Base-by-base conservation (phyloP, 495 filamentous ascomycete species). In the Hyaloscypha finlandica region DNA sequence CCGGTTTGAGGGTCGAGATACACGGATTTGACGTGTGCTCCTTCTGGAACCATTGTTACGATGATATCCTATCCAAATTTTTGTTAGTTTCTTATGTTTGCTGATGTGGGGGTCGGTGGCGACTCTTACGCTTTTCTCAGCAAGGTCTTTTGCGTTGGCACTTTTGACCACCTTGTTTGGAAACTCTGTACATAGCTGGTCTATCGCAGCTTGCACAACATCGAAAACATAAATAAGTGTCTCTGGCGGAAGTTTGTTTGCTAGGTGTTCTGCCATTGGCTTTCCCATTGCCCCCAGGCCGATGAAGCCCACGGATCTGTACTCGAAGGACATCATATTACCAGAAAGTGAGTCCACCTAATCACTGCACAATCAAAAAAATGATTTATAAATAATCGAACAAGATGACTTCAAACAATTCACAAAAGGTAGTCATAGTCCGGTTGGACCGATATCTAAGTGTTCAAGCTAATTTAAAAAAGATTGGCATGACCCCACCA, bases 1-100 rank as follows among this genome's bases (percentile, higher is more conserved):
- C 59, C 39, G n/a, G 19, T 61, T 48, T 42, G 12, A 30, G 59
- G 39, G 22, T 61, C 59, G n/a, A 61, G 33, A 48, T 61, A 61
- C 5, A 61, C 59, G 6, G 59, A 42, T 30, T 51, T 42, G 16
- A 61, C 59, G 2, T 61, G 59, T 37, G 22, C 12, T 32, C 56
- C 56, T 59, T 59, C 56, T 20, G 56, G 56, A 9, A 59, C 30
- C 56, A 59, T 59, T 9, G 56, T 33, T 30, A 59, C 8, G n/a
- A 59, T 37, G 8, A 59, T 20, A 31, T 59, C 56, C 32, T 59
- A 29, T 16, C 2, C 1, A 22, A 29, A 32, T 29, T 29, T 32
- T 3, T 9, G 22, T 29, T 6, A 29, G 30, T 58, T 30, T 6
- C 14, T 58, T 16, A 32, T 16, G 8, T 14, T 6, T 32, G 25